phyloP scores from a whole-genome alignment of 106 monocot species.

The Allium sativum region DNA sequence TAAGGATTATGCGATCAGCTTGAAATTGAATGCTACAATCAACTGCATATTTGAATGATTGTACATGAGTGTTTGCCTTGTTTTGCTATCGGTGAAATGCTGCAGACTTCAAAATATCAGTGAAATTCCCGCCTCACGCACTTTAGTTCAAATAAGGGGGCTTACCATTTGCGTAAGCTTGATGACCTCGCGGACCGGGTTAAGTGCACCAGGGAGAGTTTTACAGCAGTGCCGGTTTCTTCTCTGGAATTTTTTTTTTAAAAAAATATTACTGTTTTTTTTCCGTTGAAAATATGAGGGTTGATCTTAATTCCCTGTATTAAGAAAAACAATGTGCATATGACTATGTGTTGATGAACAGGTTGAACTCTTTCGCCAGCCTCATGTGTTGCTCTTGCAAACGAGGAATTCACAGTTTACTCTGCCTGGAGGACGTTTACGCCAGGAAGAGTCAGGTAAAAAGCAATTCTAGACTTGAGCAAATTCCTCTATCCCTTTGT shows the following conservation, averaged over 20 bases:
- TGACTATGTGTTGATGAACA: background rate
- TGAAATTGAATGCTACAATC: background rate
- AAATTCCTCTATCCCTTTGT: too few relatives aligned
- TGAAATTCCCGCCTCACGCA: too few relatives aligned
- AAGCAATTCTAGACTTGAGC: too few relatives aligned
- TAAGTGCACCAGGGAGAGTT: background rate
- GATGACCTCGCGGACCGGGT: too few relatives aligned
- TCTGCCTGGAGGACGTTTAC: constrained; percentile 49
- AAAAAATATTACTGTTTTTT: too few relatives aligned
- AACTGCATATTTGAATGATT: background rate
- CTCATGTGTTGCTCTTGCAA: constrained; percentile 52
- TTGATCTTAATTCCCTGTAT: background rate
- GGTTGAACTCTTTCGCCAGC: constrained; percentile 45
- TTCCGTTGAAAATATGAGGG: background rate
- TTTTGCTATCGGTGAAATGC: too few relatives aligned
- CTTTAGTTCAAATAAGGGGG: too few relatives aligned
- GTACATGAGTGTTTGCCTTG: too few relatives aligned
- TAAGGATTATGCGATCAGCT: background rate
- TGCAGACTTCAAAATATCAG: too few relatives aligned
- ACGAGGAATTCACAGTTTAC: constrained; percentile 39
- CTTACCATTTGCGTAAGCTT: too few relatives aligned
- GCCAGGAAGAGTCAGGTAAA: constrained; percentile 41
- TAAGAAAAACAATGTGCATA: background rate
- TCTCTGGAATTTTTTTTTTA: too few relatives aligned
- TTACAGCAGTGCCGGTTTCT: too few relatives aligned